Percentiles rank a stretch among this genome's conserved stretches.
phyloP scores from a whole-genome alignment of 2,329 filamentous ascomycete species.

The Pseudogymnoascus sp. region DNA sequence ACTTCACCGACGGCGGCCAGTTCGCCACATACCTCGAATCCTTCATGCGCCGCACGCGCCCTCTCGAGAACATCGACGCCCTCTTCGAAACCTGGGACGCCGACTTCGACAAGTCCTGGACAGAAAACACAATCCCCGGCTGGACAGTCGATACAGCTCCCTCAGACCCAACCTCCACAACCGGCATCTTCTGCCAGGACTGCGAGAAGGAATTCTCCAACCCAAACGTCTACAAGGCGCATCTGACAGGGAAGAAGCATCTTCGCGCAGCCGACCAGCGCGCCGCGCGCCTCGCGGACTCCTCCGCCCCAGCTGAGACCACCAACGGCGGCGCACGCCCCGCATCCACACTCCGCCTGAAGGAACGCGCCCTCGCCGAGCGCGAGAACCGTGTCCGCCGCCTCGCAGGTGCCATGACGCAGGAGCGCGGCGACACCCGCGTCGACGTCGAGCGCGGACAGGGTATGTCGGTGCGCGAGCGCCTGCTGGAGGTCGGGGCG shows the following conservation, averaged over 20 bases:
- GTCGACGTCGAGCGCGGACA: constrained; percentile 95
- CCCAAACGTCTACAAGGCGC: constrained; percentile 85
- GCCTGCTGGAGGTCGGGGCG: constrained; percentile 87
- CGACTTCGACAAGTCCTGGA: constrained; percentile 81
- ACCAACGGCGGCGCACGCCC: constrained; percentile 25
- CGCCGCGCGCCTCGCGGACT: constrained; percentile 40
- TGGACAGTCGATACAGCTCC: constrained; percentile 57
- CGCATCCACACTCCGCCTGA: constrained; percentile 48
- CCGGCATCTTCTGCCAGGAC: constrained; percentile 80
- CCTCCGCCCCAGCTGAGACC: constrained; percentile 19
- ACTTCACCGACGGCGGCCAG: constrained; percentile 81
- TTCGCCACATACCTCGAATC: constrained; percentile 78
- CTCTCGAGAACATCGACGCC: constrained; percentile 78
- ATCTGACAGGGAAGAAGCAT: constrained; percentile 88
- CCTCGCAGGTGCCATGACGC: constrained; percentile 74
- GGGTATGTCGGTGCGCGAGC: constrained; percentile 94
- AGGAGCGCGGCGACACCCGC: constrained; percentile 79
- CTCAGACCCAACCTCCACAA: constrained; percentile 33
- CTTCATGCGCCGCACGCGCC: constrained; percentile 78
- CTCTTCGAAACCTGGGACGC: constrained; percentile 69
- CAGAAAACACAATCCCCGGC: constrained; percentile 68
- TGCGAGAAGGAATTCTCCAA: constrained; percentile 96
- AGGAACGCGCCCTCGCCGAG: constrained; percentile 85
- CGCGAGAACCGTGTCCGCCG: constrained; percentile 78
- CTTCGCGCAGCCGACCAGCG: constrained; percentile 71